phyloP scores from a whole-genome alignment of 148 eudicot species.

The Diospyros lotus region DNA sequence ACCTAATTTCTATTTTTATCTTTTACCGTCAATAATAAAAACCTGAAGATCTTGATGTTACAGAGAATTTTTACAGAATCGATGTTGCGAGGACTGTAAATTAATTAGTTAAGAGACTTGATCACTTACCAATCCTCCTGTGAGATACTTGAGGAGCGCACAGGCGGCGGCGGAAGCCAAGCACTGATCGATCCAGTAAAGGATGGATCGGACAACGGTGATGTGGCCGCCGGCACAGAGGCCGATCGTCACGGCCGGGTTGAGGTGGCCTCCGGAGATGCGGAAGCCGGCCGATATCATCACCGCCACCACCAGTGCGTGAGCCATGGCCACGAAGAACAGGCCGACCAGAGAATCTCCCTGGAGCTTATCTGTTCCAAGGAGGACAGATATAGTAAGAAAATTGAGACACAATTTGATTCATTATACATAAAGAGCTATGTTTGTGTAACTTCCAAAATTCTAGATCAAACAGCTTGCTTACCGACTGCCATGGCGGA shows the following conservation, averaged over 20 bases:
- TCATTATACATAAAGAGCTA: too few relatives aligned
- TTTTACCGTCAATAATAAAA: too few relatives aligned
- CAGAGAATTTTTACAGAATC: too few relatives aligned
- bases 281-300: conserved; percentile 81
- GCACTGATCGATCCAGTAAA: conserved; percentile 80
- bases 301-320: conserved; percentile 74
- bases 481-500: conserved; percentile 78
- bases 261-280: conserved; percentile 83
- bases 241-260: conserved; percentile 86
- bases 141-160: conserved; percentile 60
- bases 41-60: too few relatives aligned
- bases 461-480: too few relatives aligned
- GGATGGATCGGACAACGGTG: conserved; percentile 58
- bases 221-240: conserved; percentile 76
- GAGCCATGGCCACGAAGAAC: conserved; percentile 77
- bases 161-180: conserved; percentile 88
- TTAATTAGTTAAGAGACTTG: too few relatives aligned
- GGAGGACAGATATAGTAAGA: background rate
- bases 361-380: conserved; percentile 41
- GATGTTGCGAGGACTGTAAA: too few relatives aligned
- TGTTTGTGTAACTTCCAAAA: too few relatives aligned
- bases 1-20: too few relatives aligned
- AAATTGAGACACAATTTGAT: background rate
- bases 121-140: conserved; percentile 65
- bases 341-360: conserved; percentile 55